phyloP scores from a whole-genome alignment of 129 eudicot genomes.

The Artemisia tridentata region DNA sequence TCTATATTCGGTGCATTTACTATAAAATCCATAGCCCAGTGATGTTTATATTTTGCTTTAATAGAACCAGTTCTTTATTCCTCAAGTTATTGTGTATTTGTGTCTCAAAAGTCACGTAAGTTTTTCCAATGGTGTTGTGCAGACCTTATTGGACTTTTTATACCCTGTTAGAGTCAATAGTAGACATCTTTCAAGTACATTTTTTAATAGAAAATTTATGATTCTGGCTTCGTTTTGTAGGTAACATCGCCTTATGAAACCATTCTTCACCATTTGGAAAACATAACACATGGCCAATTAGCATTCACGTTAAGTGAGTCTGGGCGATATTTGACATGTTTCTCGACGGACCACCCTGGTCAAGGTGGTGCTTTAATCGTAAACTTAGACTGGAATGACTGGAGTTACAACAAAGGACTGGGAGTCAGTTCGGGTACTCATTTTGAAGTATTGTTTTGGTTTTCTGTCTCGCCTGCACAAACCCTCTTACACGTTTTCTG shows the following conservation, averaged over 20 bases:
- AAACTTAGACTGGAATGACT: constrained; percentile 81
- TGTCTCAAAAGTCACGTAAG: too few relatives aligned
- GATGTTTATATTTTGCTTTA: too few relatives aligned
- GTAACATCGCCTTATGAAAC: constrained; percentile 93
- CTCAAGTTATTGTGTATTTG: too few relatives aligned
- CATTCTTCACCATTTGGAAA: constrained; percentile 60
- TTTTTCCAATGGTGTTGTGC: too few relatives aligned
- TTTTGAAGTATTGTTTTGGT: neutral
- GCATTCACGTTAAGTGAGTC: constrained; percentile 82
- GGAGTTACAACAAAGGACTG: constrained; percentile 95
- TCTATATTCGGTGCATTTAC: too few relatives aligned
- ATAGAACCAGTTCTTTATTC: too few relatives aligned
- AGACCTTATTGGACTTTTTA: too few relatives aligned
- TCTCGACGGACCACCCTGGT: constrained; percentile 55
- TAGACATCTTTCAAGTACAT: too few relatives aligned
- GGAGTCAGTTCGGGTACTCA: constrained; percentile 50
- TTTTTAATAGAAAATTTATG: neutral
- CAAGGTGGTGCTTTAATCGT: constrained; percentile 62
- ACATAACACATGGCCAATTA: constrained; percentile 84
- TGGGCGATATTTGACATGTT: constrained; percentile 67
- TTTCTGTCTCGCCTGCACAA: neutral
- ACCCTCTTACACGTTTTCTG: neutral
- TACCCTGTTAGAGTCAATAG: too few relatives aligned
- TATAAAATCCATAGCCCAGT: too few relatives aligned
- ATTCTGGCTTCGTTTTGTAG: constrained; percentile 33